Conservation (phyloP, 2,329 filamentous ascomycete genomes). For the Botryotinia calthae region DNA sequence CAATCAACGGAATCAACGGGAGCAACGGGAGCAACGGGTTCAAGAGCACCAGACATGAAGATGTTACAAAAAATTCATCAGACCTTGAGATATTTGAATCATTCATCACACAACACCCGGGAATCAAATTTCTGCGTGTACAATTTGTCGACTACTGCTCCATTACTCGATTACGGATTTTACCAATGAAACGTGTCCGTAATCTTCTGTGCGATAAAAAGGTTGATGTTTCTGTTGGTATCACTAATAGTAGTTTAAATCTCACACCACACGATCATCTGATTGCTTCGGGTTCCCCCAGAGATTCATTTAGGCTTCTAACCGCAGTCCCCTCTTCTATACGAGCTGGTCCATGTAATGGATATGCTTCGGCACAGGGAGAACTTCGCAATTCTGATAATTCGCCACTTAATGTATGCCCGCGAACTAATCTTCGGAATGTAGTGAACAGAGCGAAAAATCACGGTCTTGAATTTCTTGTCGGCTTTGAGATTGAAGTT, state of each 20-base stretch:
- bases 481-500: slow-evolving; percentile 83
- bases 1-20: neutral
- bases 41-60: neutral
- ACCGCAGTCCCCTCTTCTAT: slow-evolving; percentile 65
- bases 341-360: slow-evolving; percentile 54
- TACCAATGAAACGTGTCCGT: slow-evolving; percentile 60
- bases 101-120: slow-evolving; percentile 51
- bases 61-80: neutral
- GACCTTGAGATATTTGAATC: slow-evolving; percentile 32
- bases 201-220: slow-evolving; percentile 44
- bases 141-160: slow-evolving; percentile 80
- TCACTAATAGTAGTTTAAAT: slow-evolving; percentile 63
- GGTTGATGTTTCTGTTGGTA: slow-evolving; percentile 46
- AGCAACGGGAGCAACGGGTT: no score
- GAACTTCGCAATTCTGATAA: slow-evolving; percentile 61
- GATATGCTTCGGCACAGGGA: slow-evolving; percentile 64
- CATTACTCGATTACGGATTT: slow-evolving; percentile 61
- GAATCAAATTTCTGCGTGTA: slow-evolving; percentile 65
- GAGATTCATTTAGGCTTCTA: slow-evolving; percentile 66
- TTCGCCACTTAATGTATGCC: slow-evolving; percentile 55
- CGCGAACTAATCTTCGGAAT: slow-evolving; percentile 59
- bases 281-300: slow-evolving; percentile 52
- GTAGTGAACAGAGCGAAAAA: slow-evolving; percentile 51
- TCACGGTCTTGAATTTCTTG: slow-evolving; percentile 56
- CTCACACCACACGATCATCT: slow-evolving; percentile 65